These are phyloP conservation scores for Trichomonas vaginalis DNA, from an alignment of 208 protist species.

Conservation along the genomic window DNA sequence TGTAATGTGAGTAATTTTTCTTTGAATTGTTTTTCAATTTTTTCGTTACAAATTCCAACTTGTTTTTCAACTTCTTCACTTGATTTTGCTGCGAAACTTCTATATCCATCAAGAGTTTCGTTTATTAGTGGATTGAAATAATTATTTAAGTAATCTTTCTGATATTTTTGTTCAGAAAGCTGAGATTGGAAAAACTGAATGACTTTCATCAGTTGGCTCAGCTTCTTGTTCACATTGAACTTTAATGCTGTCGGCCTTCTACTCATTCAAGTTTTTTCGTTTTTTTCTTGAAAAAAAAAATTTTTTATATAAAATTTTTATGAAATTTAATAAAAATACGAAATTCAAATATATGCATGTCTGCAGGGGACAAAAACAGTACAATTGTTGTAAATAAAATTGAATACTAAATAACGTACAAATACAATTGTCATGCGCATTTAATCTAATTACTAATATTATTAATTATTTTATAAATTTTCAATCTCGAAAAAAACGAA, in stretches of 20 bases:
- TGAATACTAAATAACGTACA: too few species aligned
- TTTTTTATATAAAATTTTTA: too few species aligned
- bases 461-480: background rate
- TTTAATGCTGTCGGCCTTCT: background rate
- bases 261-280: background rate
- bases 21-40: background rate
- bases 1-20: background rate
- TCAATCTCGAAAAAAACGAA: background rate
- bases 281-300: too few species aligned
- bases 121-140: background rate
- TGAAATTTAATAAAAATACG: too few species aligned
- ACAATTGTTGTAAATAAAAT: too few species aligned
- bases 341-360: too few species aligned
- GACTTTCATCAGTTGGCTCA: background rate
- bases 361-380: too few species aligned
- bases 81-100: background rate
- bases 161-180: background rate
- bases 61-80: background rate
- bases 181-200: background rate
- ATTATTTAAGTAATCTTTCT: background rate
- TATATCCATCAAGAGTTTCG: background rate
- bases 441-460: too few species aligned
- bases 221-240: constrained; percentile 1
- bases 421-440: too few species aligned
- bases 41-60: background rate